Base-by-base conservation (phyloP, 192 early-diverging fungal genomes). In the Geosiphon pyriformis region DNA sequence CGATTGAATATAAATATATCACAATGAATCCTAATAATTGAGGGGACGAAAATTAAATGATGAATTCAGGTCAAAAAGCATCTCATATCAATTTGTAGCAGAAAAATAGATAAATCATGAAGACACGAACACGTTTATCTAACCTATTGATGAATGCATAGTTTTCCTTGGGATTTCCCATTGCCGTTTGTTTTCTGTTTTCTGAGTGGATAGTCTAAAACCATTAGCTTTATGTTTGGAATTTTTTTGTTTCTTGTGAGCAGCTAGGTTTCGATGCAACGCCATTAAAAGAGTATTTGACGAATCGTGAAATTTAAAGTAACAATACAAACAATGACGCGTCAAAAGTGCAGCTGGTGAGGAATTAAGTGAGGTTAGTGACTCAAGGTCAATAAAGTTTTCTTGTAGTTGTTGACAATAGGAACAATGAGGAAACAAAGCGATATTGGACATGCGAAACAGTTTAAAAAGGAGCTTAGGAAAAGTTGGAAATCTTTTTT, bases 101-200 rank as follows among this genome's bases (percentile, higher is more conserved):
- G 35, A 12, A 48, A 49, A 51, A 31, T 27, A 18, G 27, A 47
- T 8, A 59, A 10, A 8, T 33, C 2, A 15, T 1, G 10, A 2
- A 31, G 53, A n/a, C n/a, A n/a, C n/a, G n/a, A n/a, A n/a, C n/a
- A n/a, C n/a, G n/a, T n/a, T n/a, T n/a, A n/a, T n/a, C n/a, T n/a
- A 72, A 80, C 78, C 78, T 37, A 80, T 77, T 12, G 76, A 70
- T 34, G 74, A 75, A 50, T 80, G 78, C 51, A 75, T 73, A 3
- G 63, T 12, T 59, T 80, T 80, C 32, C 78, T 56, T 31, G 78
- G 74, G 12, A 80, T 48, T 59, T 80, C 78, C 71, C 73, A 77
- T 22, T 68, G 66, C 22, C 73, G 70, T 61, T 57, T 66, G 3
- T 54, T 67, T 42, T 42, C 37, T 42, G 37, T 10, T 42, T 42